Base-by-base conservation (phyloP, 2,329 filamentous ascomycete genomes). In the Calonectria ilicicola region DNA sequence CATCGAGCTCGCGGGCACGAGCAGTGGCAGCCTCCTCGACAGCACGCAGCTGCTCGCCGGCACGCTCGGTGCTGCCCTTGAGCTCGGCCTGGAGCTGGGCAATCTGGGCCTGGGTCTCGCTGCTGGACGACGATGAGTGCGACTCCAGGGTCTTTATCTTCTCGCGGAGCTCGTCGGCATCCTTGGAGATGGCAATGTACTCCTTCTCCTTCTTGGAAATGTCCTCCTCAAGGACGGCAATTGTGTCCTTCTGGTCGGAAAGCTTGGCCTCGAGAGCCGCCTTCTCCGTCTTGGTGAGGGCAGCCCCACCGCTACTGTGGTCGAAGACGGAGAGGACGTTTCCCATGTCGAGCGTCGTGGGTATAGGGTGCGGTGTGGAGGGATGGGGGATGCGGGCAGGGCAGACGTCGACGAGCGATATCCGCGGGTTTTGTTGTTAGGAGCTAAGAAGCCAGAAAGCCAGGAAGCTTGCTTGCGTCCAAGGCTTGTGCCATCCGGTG, bases 291-390 rank as follows among this genome's bases (percentile, higher is more conserved):
- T 83, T 81, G 74, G 80, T 80, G 56, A 84, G 69, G 77, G 76
- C 75, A 40, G 80, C 79, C 62, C 81, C 80, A 77, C 82, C 82
- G 77, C 81, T 81, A 74, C 77, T 79, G 62, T 70, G 65, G 67
- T 82, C 80, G 76, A 86, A 83, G 70, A 81, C 82, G 75, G 82
- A 84, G 74, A 86, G 81, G 74, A 85, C 84, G 79, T 84, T 83
- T 78, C 84, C 84, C 84, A 85, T 85, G 72, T 80, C 78, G 77
- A 63, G 66, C 2, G 32, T 66, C 35, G 64, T 56, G 64, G 66
- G 44, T 49, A 21, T 60, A 53, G 29, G 42, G 53, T 56, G 53
- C 32, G 29, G 29, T 32, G 63, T 35, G 71, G 64, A 73, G 38
- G 46, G 56, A 23, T 15, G 29, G 42, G 42, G 46, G 66, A 27